Percentiles rank a stretch among this genome's conserved stretches.
These are phyloP conservation scores for Yamadazyma spencermartinsiae DNA, from an alignment of 1,139 yeast species.

Conservation along the genomic window DNA sequence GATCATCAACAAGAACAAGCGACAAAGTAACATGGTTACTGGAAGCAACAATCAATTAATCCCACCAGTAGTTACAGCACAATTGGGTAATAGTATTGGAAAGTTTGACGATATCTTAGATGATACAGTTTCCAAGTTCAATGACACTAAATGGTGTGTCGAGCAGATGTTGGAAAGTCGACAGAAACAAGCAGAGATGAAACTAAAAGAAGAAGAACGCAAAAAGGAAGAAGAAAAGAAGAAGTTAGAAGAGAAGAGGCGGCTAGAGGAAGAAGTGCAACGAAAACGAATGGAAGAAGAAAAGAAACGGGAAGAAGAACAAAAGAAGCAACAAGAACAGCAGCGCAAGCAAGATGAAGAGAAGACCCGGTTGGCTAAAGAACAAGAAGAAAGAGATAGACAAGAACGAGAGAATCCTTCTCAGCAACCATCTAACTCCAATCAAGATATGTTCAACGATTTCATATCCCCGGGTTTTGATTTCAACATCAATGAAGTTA, in stretches of 20 bases:
- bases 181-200: slow-evolving; percentile 44
- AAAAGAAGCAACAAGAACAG: slow-evolving; percentile 20
- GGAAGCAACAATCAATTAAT: slow-evolving; percentile 47
- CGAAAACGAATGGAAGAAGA: slow-evolving; percentile 15
- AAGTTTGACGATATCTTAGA: slow-evolving; percentile 46
- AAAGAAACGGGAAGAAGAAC: slow-evolving; percentile 14
- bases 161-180: slow-evolving; percentile 46
- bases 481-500: slow-evolving; percentile 28
- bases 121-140: slow-evolving; percentile 44
- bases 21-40: slow-evolving; percentile 43
- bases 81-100: slow-evolving; percentile 35
- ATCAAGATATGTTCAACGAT: slow-evolving; percentile 19
- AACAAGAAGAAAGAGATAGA: slow-evolving; percentile 15
- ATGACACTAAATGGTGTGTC: slow-evolving; percentile 49
- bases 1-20: slow-evolving; percentile 42
- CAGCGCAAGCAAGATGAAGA: slow-evolving; percentile 19
- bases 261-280: slow-evolving; percentile 12
- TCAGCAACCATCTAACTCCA: slow-evolving; percentile 20
- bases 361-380: slow-evolving; percentile 14
- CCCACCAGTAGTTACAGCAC: slow-evolving; percentile 42
- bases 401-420: slow-evolving; percentile 18
- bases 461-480: slow-evolving; percentile 33
- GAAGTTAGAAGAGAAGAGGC: slow-evolving; percentile 20
- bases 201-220: slow-evolving; percentile 42
- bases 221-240: slow-evolving; percentile 20